Conservation (phyloP, 2,329 filamentous ascomycete genomes). For the Cercospora canescens region DNA sequence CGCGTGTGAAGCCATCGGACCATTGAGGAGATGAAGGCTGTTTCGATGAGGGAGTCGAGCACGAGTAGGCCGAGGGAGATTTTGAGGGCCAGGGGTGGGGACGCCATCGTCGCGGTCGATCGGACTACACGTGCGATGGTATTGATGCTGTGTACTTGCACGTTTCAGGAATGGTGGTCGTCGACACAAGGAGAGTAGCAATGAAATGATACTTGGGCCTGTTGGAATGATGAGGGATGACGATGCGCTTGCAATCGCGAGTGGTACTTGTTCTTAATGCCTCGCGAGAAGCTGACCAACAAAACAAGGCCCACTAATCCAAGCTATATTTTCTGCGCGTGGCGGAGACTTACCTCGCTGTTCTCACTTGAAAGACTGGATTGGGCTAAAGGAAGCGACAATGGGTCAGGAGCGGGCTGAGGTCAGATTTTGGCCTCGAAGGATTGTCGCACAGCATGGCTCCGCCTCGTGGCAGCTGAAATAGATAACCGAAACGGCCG, state of each 20-base stretch:
- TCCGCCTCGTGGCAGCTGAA: neutral
- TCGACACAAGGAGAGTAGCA: neutral
- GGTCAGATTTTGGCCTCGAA: neutral
- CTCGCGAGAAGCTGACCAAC: neutral
- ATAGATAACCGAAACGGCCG: neutral
- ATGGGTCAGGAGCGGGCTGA: conserved; percentile 4
- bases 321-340: neutral
- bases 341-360: neutral
- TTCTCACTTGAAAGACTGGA: neutral
- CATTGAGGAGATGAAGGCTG: conserved; percentile 31
- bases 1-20: conserved; percentile 32
- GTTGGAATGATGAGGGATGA: neutral
- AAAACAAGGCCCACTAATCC: neutral
- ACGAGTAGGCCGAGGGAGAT: conserved; percentile 26
- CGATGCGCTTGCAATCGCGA: neutral
- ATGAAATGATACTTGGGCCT: neutral
- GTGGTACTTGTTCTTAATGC: neutral
- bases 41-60: conserved; percentile 30
- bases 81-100: conserved; percentile 14
- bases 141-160: neutral
- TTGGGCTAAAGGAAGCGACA: neutral
- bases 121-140: neutral
- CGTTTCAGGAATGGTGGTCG: neutral
- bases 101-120: conserved; percentile 8
- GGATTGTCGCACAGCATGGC: conserved; percentile 1